phyloP scores from a whole-genome alignment of 2,329 filamentous ascomycete genomes.

The Pseudogymnoascus sp. region DNA sequence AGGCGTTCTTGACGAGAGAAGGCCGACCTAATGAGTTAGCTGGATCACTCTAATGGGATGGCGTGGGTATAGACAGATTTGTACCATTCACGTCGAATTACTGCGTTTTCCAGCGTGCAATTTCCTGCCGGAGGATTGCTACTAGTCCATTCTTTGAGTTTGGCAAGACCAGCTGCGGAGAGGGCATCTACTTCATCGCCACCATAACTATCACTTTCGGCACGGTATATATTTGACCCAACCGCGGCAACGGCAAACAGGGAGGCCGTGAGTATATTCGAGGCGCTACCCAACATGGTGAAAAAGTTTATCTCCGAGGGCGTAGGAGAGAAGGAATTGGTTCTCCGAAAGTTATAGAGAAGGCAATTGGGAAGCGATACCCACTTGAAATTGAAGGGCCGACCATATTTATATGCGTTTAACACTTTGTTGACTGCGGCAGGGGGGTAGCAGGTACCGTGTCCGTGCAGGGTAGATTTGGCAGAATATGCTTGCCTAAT shows the following conservation, averaged over 20 bases:
- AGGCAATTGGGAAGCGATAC: neutral
- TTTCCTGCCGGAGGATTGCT: constrained; percentile 12
- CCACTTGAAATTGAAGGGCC: neutral
- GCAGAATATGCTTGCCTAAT: constrained; percentile 6
- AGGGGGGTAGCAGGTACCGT: neutral
- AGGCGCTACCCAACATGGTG: neutral
- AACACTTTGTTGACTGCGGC: neutral
- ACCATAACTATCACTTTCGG: neutral
- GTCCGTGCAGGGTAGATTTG: neutral
- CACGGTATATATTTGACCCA: neutral
- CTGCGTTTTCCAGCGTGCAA: constrained; percentile 33
- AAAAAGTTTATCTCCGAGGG: neutral
- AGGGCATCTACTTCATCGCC: neutral
- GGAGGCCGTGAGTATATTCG: neutral
- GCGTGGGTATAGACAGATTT: neutral
- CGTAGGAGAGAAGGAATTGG: neutral
- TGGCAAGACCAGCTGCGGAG: neutral
- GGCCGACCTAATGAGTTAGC: constrained; percentile 15
- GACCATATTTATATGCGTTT: neutral
- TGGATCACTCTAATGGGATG: neutral
- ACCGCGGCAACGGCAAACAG: neutral
- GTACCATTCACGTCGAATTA: constrained; percentile 38
- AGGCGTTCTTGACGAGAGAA: constrained; percentile 18
- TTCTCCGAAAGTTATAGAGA: neutral
- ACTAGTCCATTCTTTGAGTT: neutral